Evolutionary conservation across 129 eudicot genomes (phyloP), one percentile per base, ranked within the genome.

Genomic region (Heracleum sosnowskyi): DNA sequence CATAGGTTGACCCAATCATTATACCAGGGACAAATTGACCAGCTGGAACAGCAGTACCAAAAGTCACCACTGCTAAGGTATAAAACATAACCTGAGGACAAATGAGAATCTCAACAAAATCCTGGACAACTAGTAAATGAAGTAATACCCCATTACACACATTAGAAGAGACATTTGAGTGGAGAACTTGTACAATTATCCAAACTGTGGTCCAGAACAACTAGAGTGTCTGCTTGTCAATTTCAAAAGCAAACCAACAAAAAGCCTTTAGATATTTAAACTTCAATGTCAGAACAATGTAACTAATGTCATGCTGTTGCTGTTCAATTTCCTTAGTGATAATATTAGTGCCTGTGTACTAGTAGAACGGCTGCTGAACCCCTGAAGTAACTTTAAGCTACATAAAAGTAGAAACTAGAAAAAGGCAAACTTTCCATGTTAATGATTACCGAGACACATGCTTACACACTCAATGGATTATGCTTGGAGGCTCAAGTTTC

Each of bases 1-100:
- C 98, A 77, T 94, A 94, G 9, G 98, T 94, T 78, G 98, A 94
- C 77, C 98, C 98, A 66, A 94, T 94, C 98, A 94, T 94, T 75
- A 94, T 94, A 42, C 98, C 98, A 79, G 98, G 98, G 85, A 94
- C 93, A 91, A 94, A 94, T 74, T 94, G 98, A 39, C 98, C 98
- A 81, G 98, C 97, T 76, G 98, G 98, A 78, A 94, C 98, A 81
- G 98, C 96, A 75, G 97, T 91, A 51, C 98, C 98, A 87, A 94
- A 94, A 45, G 98, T 94, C 73, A 94, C 88, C 75, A 94, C 98
- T 39, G 98, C 98, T 82, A 94, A 84, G 78, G 90, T 62, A 82
- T 94, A 94, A 85, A 94, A 94, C 98, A 94, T 94, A 74, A 88
- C 97, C 98, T 94, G 91, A 70, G 73, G 73, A 47, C 55, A 84